Percentiles rank a stretch among this genome's conserved stretches.
These are phyloP conservation scores for Penicillium nordicum DNA, from an alignment of 2,329 filamentous ascomycete species.

Conservation along the genomic window DNA sequence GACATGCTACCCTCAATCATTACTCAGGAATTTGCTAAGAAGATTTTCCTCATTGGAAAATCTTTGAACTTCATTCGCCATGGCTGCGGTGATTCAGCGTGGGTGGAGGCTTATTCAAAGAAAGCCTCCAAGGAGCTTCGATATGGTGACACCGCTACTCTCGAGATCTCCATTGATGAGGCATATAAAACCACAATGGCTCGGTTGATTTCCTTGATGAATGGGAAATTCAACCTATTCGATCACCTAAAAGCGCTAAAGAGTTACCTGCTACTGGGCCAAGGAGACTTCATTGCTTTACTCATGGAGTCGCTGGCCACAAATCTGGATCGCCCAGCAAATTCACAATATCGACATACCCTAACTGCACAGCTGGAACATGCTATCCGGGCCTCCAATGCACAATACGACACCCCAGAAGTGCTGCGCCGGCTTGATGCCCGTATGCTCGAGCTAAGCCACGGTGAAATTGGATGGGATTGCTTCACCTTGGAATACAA, in stretches of 20 bases:
- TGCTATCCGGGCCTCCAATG: constrained; percentile 93
- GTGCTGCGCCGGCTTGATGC: constrained; percentile 89
- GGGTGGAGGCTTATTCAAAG: constrained; percentile 95
- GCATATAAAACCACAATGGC: constrained; percentile 99
- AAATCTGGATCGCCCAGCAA: constrained; percentile 92
- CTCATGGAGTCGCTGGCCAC: constrained; percentile 94
- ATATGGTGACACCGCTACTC: constrained; percentile 87
- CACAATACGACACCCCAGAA: constrained; percentile 89
- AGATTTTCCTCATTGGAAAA: constrained; percentile 96
- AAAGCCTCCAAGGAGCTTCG: constrained; percentile 84
- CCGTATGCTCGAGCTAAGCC: constrained; percentile 94
- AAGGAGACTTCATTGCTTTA: constrained; percentile 94
- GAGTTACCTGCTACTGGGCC: constrained; percentile 88
- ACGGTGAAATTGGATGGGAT: constrained; percentile 98
- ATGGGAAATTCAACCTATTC: constrained; percentile 89
- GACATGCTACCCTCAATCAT: constrained; percentile 92
- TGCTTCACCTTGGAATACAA: constrained; percentile 99
- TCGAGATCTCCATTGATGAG: constrained; percentile 91
- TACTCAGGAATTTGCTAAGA: constrained; percentile 87
- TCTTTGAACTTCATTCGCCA: constrained; percentile 97
- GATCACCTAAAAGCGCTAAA: constrained; percentile 89
- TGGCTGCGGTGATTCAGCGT: constrained; percentile 86
- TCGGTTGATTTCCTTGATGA: constrained; percentile 88
- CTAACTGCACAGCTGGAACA: constrained; percentile 97
- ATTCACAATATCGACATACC: constrained; percentile 92